Percentiles rank a stretch among this genome's conserved stretches.
These are phyloP conservation scores for Neospermospora avenae DNA, from an alignment of 2,329 filamentous ascomycete species.

Conservation along the genomic window DNA sequence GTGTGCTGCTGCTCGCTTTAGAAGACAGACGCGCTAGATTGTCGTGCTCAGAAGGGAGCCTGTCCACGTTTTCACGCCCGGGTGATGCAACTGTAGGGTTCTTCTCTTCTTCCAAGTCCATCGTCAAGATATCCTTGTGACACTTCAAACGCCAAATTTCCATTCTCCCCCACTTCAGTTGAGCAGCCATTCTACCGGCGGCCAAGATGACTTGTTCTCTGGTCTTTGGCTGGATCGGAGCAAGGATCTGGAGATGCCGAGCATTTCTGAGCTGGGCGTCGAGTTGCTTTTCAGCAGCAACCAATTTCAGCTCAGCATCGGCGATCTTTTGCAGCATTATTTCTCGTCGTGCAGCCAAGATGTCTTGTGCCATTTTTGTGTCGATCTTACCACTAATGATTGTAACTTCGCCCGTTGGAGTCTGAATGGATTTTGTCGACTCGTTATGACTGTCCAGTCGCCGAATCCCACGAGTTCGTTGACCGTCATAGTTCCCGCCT, in stretches of 20 bases:
- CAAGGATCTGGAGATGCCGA: conserved; percentile 81
- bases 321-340: conserved; percentile 81
- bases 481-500: conserved; percentile 80
- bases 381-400: conserved; percentile 73
- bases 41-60: conserved; percentile 31
- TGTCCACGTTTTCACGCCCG: conserved; percentile 20
- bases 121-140: conserved; percentile 80
- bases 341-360: conserved; percentile 75
- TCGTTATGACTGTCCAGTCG: conserved; percentile 56
- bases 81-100: conserved; percentile 25
- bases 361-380: conserved; percentile 79
- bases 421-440: conserved; percentile 58
- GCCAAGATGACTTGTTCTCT: conserved; percentile 82
- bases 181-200: conserved; percentile 79
- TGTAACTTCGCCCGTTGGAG: conserved; percentile 69
- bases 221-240: conserved; percentile 87
- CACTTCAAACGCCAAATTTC: conserved; percentile 92
- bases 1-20: conserved; percentile 37
- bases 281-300: conserved; percentile 69
- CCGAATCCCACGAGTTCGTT: conserved; percentile 67
- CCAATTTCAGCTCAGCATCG: conserved; percentile 78
- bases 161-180: conserved; percentile 89
- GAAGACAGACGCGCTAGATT: conserved; percentile 34
- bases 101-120: conserved; percentile 80
- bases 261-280: conserved; percentile 85